phyloP scores from a whole-genome alignment of 495 filamentous ascomycete genomes.

The Podospora sp. region DNA sequence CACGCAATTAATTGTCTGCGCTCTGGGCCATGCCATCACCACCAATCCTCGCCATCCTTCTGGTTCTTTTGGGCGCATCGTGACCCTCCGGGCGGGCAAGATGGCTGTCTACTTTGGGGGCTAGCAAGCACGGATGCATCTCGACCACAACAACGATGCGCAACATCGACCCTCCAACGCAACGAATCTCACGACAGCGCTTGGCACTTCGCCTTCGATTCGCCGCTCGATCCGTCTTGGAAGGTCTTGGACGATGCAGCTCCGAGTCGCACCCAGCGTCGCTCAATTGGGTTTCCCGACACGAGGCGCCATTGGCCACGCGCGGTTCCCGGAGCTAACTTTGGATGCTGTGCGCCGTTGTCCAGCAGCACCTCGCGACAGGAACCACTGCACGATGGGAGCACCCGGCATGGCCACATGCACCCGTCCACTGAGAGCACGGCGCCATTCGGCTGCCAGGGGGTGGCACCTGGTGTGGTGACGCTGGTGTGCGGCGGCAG shows the following conservation, averaged over 20 bases:
- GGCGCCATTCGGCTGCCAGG: too few species aligned
- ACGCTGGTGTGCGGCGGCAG: background rate
- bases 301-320: background rate
- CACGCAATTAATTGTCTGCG: background rate
- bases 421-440: background rate
- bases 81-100: background rate
- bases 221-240: background rate
- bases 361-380: background rate
- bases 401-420: background rate
- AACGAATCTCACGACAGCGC: background rate
- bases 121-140: background rate
- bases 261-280: background rate
- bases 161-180: background rate
- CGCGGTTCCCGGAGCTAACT: background rate
- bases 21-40: background rate
- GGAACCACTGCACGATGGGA: background rate
- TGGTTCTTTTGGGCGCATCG: background rate
- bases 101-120: background rate
- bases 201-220: background rate
- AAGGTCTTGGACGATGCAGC: background rate
- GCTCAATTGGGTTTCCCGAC: background rate
- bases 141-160: background rate
- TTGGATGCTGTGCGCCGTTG: background rate
- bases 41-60: background rate
- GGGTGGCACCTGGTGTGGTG: background rate